Conservation (phyloP, 2,329 filamentous ascomycete species). For the Colletotrichum simmondsii region DNA sequence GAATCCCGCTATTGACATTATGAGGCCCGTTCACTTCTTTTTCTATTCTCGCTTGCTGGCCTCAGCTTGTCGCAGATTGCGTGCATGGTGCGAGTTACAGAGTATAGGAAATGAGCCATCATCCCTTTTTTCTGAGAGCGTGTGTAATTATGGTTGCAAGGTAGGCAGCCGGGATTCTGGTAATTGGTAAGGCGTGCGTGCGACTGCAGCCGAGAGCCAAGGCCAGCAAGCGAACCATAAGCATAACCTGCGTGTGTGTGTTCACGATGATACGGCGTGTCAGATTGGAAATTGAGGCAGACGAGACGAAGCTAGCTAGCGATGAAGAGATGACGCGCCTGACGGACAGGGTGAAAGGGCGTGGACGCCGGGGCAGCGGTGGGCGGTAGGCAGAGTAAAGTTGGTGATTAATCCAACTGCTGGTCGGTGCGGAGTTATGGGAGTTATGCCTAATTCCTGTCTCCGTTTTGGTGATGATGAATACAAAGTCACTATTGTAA, state of each 20-base stretch:
- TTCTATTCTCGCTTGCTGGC: conserved; percentile 4
- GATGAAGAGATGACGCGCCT: conserved; percentile 12
- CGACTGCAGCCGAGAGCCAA: not conserved
- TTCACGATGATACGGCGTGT: not conserved
- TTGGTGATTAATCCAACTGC: conserved; percentile 4
- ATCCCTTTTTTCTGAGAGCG: not conserved
- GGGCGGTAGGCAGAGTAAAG: not conserved
- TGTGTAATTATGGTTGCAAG: not conserved
- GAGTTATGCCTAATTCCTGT: conserved; percentile 20
- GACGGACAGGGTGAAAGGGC: not conserved
- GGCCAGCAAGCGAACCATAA: not conserved
- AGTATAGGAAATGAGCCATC: not conserved
- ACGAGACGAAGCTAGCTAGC: not conserved
- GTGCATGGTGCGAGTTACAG: not conserved
- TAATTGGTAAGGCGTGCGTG: too few relatives aligned
- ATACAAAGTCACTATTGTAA: too few relatives aligned
- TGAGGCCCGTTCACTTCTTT: conserved; percentile 16
- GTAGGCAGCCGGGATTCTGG: not conserved
- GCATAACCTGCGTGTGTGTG: not conserved
- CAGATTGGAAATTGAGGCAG: conserved; percentile 9
- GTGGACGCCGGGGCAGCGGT: not conserved
- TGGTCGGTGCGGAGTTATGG: conserved; percentile 32
- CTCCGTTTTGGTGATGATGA: not conserved
- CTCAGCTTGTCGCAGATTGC: conserved; percentile 20
- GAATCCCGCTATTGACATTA: not conserved